Base-by-base conservation (phyloP, 1,284 basidiomycete species). In the Lentinus polychrous region DNA sequence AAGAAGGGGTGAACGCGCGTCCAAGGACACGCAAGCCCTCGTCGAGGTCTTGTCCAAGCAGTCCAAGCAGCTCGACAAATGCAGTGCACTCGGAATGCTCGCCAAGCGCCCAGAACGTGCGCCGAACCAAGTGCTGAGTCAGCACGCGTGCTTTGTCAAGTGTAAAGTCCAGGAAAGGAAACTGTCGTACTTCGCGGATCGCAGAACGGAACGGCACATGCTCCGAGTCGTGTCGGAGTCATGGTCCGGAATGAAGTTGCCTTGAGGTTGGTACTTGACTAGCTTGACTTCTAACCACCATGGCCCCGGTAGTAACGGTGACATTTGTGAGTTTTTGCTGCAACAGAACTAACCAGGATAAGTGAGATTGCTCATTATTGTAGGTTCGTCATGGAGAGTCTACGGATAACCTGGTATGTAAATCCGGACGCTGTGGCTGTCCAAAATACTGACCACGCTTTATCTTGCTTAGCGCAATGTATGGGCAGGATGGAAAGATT, bases 401-500 rank as follows among this genome's bases (percentile, higher is more conserved):
- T 7, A 45, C 46, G 8, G 50, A 51, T 27, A 51, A 51, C 24
- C 23, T 38, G 31, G 50, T 51, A 24, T 17, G 50, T 48, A 6
- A 6, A 6, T 12, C 10, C 27, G 27, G 27, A 27, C 10, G 27
- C 27, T 27, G 27, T 10, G 27, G 27, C 27, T 27, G 27, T 27
- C 10, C n/a, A 27, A 10, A 27, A 27, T 27, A 5, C 27, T 4
- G 10, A 27, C 33, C 5, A 3, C 18, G 22, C 10, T 27, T 27
- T 27, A 27, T 10, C 4, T 27, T 27, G n/a, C 12, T 18, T 31
- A 49, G 47, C 27, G 20, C 23, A 37, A n/a, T 36, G 31, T 49
- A 35, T 49, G 47, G 47, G 47, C 47, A 23, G 47, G 92, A 8
- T 91, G 86, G 78, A 76, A 75, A 51, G 90, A 95, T 65, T 81